A percentile compares a stretch with the other conserved stretches of the same genome.
These are phyloP conservation scores for Astraeus odoratus DNA, from an alignment of 768 basidiomycete species.

Conservation along the genomic window DNA sequence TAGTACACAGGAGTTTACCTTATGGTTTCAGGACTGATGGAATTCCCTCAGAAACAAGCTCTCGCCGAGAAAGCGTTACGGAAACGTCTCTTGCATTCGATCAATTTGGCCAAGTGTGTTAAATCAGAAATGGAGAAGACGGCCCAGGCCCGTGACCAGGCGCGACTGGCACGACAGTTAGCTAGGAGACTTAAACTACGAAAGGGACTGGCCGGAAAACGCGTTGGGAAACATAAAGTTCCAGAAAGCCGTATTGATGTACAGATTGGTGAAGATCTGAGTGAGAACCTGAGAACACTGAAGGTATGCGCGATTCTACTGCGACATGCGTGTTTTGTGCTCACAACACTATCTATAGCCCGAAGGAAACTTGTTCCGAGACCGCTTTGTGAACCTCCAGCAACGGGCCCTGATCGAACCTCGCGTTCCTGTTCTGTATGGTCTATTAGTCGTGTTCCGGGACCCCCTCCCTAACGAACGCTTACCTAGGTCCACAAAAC, in stretches of 20 bases:
- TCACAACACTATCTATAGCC: constrained; percentile 45
- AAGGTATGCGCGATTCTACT: constrained; percentile 48
- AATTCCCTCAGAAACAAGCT: constrained; percentile 70
- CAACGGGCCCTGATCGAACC: constrained; percentile 86
- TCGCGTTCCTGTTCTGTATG: constrained; percentile 67
- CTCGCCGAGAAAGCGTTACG: constrained; percentile 51
- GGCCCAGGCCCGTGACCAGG: constrained; percentile 32
- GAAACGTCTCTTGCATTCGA: constrained; percentile 55
- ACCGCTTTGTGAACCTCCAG: constrained; percentile 82
- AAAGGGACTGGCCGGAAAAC: constrained; percentile 64
- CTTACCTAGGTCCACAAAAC: constrained; percentile 18
- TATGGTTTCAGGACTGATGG: too few species aligned
- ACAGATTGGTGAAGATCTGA: constrained; percentile 86
- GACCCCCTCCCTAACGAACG: background rate
- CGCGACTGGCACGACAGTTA: constrained; percentile 32
- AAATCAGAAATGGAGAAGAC: constrained; percentile 36
- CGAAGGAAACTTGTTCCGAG: constrained; percentile 89
- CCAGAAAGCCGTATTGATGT: constrained; percentile 67
- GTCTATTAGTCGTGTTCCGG: constrained; percentile 18
- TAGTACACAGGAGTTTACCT: too few species aligned
- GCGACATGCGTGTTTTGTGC: background rate
- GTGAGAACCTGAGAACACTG: constrained; percentile 73
- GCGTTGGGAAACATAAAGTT: constrained; percentile 75
- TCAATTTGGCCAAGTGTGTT: constrained; percentile 49
- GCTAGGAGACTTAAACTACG: constrained; percentile 44